A percentile compares a stretch with the other conserved stretches of the same genome.
Conservation (phyloP, 2,329 filamentous ascomycete species). For the Colletotrichum tamarilloi region DNA sequence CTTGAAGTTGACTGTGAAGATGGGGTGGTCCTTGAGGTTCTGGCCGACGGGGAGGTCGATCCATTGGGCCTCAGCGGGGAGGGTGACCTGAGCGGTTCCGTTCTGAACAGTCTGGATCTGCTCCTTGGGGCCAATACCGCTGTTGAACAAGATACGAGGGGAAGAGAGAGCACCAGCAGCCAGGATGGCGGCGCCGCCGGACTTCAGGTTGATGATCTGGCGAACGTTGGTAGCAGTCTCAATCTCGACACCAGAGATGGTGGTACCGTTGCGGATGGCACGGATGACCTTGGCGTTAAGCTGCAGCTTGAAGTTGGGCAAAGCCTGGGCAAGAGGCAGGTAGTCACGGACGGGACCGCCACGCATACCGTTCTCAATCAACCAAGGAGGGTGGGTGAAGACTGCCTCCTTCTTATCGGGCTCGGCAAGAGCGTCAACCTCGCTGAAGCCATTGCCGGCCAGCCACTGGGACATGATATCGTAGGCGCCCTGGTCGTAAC, state of each 20-base stretch:
- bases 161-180: constrained; percentile 37
- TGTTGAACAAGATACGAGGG: constrained; percentile 64
- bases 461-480: constrained; percentile 35
- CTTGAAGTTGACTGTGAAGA: constrained; percentile 43
- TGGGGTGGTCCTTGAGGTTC: constrained; percentile 49
- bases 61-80: constrained; percentile 41
- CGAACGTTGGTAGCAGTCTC: constrained; percentile 35
- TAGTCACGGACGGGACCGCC: constrained; percentile 47
- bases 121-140: constrained; percentile 62
- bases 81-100: constrained; percentile 47
- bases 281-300: constrained; percentile 39
- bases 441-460: constrained; percentile 32
- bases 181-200: constrained; percentile 35
- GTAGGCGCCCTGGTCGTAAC: constrained; percentile 37
- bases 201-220: constrained; percentile 39
- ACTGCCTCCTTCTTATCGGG: constrained; percentile 36
- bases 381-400: constrained; percentile 38
- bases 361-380: constrained; percentile 36
- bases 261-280: constrained; percentile 40
- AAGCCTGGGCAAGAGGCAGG: constrained; percentile 46
- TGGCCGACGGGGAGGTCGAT: constrained; percentile 55
- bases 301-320: constrained; percentile 50
- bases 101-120: constrained; percentile 61
- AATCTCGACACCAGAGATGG: constrained; percentile 48
- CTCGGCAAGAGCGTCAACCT: constrained; percentile 35